Evolutionary conservation across 495 filamentous ascomycete genomes (phyloP), one percentile per base, ranked within the genome.

Genomic region (Cladorrhinum samala): DNA sequence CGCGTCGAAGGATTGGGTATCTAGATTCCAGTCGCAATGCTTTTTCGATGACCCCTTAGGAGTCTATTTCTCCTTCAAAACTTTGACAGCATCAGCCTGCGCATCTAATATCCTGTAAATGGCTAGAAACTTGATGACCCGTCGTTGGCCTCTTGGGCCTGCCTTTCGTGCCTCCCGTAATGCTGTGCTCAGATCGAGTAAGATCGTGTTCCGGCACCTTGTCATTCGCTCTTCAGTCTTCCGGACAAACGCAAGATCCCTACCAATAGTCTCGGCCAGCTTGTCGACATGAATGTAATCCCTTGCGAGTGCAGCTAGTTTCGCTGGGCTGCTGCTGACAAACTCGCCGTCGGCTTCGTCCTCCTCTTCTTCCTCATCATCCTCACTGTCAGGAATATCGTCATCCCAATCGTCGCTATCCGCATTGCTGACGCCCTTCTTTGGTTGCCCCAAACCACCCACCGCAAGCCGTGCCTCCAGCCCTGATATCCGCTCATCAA

Each of bases 91-190:
- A 55, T 92, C 90, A 16, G 63, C 73, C 57, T 83, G 79, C 53
- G 89, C 91, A 8, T 82, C 86, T 61, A 96, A 72, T 16, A 83
- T 72, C n/a, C 82, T 74, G 70, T 95, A 96, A 49, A 95, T 76
- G 3, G 75, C 77, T 65, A 96, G 66, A 21, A 93, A 72, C 57
- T 81, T 84, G 64, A 91, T 64, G n/a, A 84, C 66, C 48, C 82
- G 78, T 3, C 67, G 68, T 54, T 81, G 77, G 0, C 83, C 82
- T 40, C 65, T 72, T 0, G 68, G 62, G 1, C 79, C 81, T 0
- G 77, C 72, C 38, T 69, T 72, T 19, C 76, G 82, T 1, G 83
- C 81, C 64, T 91, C 87, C 62, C 87, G 87, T 41, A 94, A 68
- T 1, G 90, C 88, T 2, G 83, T 85, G 50, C 79, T 84, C 23